Conservation (phyloP, 768 basidiomycete genomes). For the Sporobolomyces phaffii region DNA sequence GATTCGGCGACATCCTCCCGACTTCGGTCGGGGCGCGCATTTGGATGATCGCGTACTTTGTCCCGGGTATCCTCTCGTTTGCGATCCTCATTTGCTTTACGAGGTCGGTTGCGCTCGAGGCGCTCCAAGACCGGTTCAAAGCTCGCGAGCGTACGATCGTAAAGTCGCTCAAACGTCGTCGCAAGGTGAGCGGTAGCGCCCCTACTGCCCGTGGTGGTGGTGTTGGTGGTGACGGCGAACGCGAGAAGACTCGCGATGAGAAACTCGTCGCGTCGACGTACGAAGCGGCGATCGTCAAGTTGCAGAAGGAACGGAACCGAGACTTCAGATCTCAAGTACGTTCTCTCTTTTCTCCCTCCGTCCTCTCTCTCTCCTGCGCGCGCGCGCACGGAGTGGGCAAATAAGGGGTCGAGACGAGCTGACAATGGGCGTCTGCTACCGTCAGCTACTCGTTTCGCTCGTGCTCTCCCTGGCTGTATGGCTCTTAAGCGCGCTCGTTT, state of each 20-base stretch:
- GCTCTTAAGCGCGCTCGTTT: conserved; percentile 19
- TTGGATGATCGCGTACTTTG: conserved; percentile 9
- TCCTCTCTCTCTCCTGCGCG: not conserved
- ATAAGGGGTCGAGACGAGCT: too few relatives aligned
- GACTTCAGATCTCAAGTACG: conserved; percentile 27
- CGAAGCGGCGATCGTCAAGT: conserved; percentile 20
- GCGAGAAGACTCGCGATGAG: not conserved
- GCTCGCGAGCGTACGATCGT: not conserved
- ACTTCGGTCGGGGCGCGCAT: not conserved
- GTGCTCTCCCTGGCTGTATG: conserved; percentile 11
- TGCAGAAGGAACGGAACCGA: conserved; percentile 6
- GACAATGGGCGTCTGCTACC: too few relatives aligned
- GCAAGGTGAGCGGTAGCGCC: too few relatives aligned
- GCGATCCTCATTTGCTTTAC: conserved; percentile 29
- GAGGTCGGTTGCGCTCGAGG: conserved; percentile 15
- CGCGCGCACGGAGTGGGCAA: too few relatives aligned
- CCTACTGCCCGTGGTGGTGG: too few relatives aligned
- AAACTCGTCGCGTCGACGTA: conserved; percentile 4
- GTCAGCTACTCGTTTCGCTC: conserved; percentile 16
- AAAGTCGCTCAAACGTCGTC: not conserved
- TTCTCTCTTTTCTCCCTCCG: not conserved
- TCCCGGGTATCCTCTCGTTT: conserved; percentile 15
- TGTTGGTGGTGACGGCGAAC: too few relatives aligned
- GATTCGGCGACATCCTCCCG: conserved; percentile 20
- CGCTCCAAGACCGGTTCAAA: conserved; percentile 20